A percentile compares a stretch with the other conserved stretches of the same genome.
These are phyloP conservation scores for Triangularia setosa DNA, from an alignment of 2,329 filamentous ascomycete species.

Conservation along the genomic window DNA sequence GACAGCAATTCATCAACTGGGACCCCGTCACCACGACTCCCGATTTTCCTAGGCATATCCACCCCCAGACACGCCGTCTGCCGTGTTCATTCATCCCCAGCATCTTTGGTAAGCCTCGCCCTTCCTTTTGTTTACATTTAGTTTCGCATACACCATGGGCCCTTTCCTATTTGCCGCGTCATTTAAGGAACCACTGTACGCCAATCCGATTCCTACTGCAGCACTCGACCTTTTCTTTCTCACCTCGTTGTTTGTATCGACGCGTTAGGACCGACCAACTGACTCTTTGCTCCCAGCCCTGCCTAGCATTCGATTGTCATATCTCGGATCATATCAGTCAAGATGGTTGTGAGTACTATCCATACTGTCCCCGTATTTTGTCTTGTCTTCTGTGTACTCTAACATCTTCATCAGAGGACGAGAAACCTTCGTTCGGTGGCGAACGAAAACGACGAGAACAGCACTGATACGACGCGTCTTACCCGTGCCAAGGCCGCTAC, in stretches of 20 bases:
- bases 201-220: neutral
- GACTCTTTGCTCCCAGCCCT: constrained; percentile 9
- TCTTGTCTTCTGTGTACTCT: constrained; percentile 15
- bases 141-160: neutral
- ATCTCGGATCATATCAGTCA: constrained; percentile 11
- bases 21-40: constrained; percentile 12
- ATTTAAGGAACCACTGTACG: neutral
- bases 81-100: constrained; percentile 11
- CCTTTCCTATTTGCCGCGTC: constrained; percentile 7
- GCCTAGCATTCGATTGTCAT: constrained; percentile 20
- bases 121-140: neutral
- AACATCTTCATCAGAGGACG: constrained; percentile 53
- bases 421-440: constrained; percentile 69
- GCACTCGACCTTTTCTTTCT: neutral
- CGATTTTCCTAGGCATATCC: constrained; percentile 11
- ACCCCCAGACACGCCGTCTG: constrained; percentile 14
- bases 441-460: constrained; percentile 95
- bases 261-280: constrained; percentile 16
- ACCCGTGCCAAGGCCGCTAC: constrained; percentile 90
- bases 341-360: constrained; percentile 21
- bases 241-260: neutral
- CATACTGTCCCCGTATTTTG: neutral
- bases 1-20: neutral
- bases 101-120: constrained; percentile 19
- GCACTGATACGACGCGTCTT: constrained; percentile 65